These are phyloP conservation scores for Metarhizium anisopliae DNA, from an alignment of 2,329 filamentous ascomycete genomes.

Conservation along the genomic window DNA sequence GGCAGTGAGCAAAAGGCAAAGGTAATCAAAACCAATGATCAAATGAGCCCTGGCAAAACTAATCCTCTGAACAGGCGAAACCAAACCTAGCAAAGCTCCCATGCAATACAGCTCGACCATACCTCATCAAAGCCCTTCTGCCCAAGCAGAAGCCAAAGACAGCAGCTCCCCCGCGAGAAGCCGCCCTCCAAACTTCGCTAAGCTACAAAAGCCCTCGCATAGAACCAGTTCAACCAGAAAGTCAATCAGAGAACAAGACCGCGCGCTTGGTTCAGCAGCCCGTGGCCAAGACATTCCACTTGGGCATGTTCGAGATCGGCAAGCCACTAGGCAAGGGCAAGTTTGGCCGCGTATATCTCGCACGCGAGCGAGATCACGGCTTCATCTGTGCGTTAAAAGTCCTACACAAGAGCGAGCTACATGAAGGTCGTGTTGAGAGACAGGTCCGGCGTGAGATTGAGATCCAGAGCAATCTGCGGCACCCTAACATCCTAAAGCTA, in stretches of 20 bases:
- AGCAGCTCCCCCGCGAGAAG: too few species aligned
- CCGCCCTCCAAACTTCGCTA: too few species aligned
- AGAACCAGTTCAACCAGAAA: too few species aligned
- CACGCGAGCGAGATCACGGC: slow-evolving; percentile 54
- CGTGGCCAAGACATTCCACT: not conserved
- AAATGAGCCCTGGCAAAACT: not conserved
- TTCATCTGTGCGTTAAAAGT: slow-evolving; percentile 67
- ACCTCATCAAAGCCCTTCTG: not conserved
- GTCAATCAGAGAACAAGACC: too few species aligned
- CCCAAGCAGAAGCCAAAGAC: too few species aligned
- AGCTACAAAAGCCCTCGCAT: too few species aligned
- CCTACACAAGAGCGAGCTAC: slow-evolving; percentile 59
- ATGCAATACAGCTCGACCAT: not conserved
- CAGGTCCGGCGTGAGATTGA: slow-evolving; percentile 65
- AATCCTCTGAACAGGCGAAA: slow-evolving; percentile 23
- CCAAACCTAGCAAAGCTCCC: not conserved
- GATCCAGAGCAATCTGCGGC: slow-evolving; percentile 62
- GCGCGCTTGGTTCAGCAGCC: not conserved
- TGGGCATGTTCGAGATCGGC: slow-evolving; percentile 66
- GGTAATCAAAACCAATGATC: not conserved
- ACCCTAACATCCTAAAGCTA: slow-evolving; percentile 54
- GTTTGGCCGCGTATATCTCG: slow-evolving; percentile 64
- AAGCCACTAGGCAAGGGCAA: slow-evolving; percentile 66
- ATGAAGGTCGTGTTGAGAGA: slow-evolving; percentile 57
- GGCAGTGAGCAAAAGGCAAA: not conserved